Conservation (phyloP, 768 basidiomycete species). For the Butyriboletus loyo region DNA sequence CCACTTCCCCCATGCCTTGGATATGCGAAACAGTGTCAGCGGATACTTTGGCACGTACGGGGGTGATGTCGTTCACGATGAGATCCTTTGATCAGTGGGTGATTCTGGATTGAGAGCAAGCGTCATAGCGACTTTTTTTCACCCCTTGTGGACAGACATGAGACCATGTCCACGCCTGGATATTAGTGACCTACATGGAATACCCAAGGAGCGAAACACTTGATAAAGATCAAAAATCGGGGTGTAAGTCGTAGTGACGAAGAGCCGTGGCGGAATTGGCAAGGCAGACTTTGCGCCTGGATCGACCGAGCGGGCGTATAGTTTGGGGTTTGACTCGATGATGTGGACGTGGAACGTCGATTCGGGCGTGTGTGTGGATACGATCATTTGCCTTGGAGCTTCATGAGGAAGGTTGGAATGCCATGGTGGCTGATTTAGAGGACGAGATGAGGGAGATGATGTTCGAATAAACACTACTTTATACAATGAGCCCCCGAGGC, state of each 20-base stretch:
- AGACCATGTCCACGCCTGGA: not conserved
- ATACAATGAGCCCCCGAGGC: too few relatives aligned
- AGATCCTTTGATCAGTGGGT: conserved; percentile 43
- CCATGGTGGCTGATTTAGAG: too few relatives aligned
- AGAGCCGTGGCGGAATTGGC: conserved; percentile 76
- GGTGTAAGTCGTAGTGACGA: conserved; percentile 77
- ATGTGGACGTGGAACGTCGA: too few relatives aligned
- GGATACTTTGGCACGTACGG: conserved; percentile 57
- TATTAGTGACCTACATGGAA: conserved; percentile 66
- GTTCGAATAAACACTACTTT: too few relatives aligned
- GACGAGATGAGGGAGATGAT: too few relatives aligned
- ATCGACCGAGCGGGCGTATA: too few relatives aligned
- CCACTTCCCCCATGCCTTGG: conserved; percentile 70
- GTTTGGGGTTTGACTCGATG: too few relatives aligned
- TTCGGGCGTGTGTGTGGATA: too few relatives aligned
- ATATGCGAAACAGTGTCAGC: conserved; percentile 66
- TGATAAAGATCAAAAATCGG: conserved; percentile 57
- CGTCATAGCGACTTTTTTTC: conserved; percentile 80
- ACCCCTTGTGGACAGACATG: conserved; percentile 52
- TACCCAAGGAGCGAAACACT: conserved; percentile 81
- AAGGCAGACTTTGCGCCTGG: too few relatives aligned
- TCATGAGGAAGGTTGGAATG: too few relatives aligned
- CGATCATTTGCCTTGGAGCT: too few relatives aligned
- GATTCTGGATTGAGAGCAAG: conserved; percentile 50
- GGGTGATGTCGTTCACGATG: conserved; percentile 81